Base-by-base conservation (phyloP, 129 eudicot species). In the Artemisia annua region DNA sequence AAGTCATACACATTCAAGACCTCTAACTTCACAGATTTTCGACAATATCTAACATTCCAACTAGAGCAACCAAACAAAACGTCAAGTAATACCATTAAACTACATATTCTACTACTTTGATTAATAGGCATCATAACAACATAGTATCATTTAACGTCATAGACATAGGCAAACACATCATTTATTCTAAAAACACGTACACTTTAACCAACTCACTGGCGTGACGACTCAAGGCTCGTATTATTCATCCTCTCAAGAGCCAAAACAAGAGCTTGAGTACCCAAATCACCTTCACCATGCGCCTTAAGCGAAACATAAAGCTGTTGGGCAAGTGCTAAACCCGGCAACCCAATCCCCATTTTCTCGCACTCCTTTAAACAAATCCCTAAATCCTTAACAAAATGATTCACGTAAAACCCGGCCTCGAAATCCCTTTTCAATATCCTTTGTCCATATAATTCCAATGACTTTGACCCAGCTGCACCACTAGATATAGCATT, bases 251-350 rank as follows among this genome's bases (percentile, higher is more conserved):
- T 81, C 78, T 90, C 97, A 14, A 90, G 86, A 0, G 99, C 88
- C 74, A 94, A 79, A 70, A 94, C 55, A 55, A 94, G 86, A 39
- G 99, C 99, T 70, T 94, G 99, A 3, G 99, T 94, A 2, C 99
- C 99, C 80, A 94, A 83, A 78, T 83, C 85, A 7, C 99, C 99
- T 56, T 94, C 99, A 60, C 99, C 97, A 54, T 90, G 89, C 55
- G 99, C 99, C 81, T 90, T 87, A 30, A 90, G 83, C 8, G 99
- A 94, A 10, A 90, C 83, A 79, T 94, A 94, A 44, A 94, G 92
- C 85, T 94, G 99, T 73, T 94, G 99, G 60, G 99, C 99, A 83
- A 94, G 86, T 26, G 97, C 99, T 69, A 94, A 78, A 22, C 99
- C 99, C 39, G 99, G 99, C 63, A 94, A 80, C 6, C 83, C 82